Percentiles rank a stretch among this genome's conserved stretches.
Conservation (phyloP, 2,329 filamentous ascomycete genomes). For the Fusarium equiseti region DNA sequence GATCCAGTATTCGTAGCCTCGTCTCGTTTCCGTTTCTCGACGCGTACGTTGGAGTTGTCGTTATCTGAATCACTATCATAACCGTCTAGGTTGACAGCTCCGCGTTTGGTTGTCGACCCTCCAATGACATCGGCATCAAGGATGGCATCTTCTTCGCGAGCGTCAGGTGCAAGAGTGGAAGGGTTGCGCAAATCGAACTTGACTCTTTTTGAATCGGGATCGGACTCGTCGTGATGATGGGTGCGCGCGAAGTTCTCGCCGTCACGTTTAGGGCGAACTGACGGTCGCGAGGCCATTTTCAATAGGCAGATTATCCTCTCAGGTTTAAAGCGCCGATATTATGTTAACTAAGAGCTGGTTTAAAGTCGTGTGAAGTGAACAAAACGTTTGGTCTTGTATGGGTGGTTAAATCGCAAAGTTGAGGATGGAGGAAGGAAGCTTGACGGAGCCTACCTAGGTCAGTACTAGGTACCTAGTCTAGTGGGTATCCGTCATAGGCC, state of each 20-base stretch:
- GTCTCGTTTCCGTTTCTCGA: conserved; percentile 69
- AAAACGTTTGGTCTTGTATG: neutral
- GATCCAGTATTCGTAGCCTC: conserved; percentile 58
- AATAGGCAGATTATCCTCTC: neutral
- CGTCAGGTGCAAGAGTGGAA: conserved; percentile 88
- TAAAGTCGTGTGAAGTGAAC: neutral
- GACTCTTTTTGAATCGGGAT: conserved; percentile 75
- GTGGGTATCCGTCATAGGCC: neutral
- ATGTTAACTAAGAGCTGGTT: neutral
- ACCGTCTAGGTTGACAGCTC: conserved; percentile 94
- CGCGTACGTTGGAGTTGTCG: conserved; percentile 85
- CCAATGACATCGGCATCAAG: conserved; percentile 95
- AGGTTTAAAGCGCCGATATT: neutral
- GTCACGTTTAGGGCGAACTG: conserved; percentile 83
- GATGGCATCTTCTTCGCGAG: conserved; percentile 75
- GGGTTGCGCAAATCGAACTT: conserved; percentile 97
- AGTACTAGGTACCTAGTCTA: neutral
- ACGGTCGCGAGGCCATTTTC: conserved; percentile 68
- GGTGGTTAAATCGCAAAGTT: conserved; percentile 14
- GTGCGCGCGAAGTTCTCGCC: conserved; percentile 84
- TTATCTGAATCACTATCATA: conserved; percentile 96
- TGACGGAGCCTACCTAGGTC: conserved; percentile 22
- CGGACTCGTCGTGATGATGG: conserved; percentile 69
- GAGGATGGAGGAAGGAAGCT: conserved; percentile 21
- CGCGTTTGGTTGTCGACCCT: conserved; percentile 83